A percentile compares a stretch with the other conserved stretches of the same genome.
Evolutionary conservation across 2,329 filamentous ascomycete genomes (phyloP).

Genomic region (Neofusicoccum laricinum): DNA sequence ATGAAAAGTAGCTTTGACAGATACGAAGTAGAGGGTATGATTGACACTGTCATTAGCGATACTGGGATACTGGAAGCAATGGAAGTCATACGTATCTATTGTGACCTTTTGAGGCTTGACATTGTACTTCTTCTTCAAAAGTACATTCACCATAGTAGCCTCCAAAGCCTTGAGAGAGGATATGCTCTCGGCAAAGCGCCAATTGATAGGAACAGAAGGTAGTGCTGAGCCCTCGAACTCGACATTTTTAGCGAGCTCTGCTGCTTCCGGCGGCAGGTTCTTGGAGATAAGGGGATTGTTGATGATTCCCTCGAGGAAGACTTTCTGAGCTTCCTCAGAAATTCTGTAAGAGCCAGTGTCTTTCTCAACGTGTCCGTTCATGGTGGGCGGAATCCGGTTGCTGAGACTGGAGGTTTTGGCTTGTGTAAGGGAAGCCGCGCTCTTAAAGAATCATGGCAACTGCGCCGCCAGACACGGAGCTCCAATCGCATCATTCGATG

Average conservation of each 20-base stretch:
- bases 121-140: slow-evolving; percentile 48
- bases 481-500: background rate
- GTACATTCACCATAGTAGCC: slow-evolving; percentile 44
- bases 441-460: background rate
- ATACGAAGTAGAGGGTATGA: too few species aligned
- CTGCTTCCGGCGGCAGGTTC: slow-evolving; percentile 33
- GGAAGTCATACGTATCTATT: slow-evolving; percentile 44
- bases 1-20: too few species aligned
- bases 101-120: slow-evolving; percentile 37
- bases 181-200: slow-evolving; percentile 56
- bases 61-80: too few species aligned
- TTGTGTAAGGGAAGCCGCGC: background rate
- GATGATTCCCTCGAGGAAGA: slow-evolving; percentile 41
- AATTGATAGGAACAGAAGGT: slow-evolving; percentile 54
- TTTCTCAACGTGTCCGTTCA: background rate
- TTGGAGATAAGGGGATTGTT: slow-evolving; percentile 41
- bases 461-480: background rate
- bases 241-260: slow-evolving; percentile 35
- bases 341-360: slow-evolving; percentile 25
- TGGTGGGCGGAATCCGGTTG: background rate
- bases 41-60: too few species aligned
- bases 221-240: slow-evolving; percentile 43
- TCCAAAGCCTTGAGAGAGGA: slow-evolving; percentile 50
- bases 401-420: too few species aligned
- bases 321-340: slow-evolving; percentile 24